These are phyloP conservation scores for Azolla pinnata DNA, from an alignment of 75 land plant genomes.

Conservation along the genomic window DNA sequence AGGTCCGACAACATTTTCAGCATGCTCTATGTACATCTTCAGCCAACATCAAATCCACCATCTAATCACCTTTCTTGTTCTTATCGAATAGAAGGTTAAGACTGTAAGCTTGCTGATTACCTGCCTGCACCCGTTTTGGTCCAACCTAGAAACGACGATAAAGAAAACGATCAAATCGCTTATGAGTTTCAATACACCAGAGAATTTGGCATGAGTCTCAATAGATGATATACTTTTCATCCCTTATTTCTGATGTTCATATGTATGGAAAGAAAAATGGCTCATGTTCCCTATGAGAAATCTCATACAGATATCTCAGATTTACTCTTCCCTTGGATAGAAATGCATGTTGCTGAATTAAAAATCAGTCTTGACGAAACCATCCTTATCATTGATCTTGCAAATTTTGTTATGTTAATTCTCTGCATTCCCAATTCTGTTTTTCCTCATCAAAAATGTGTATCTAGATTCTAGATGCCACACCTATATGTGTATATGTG, in stretches of 20 bases:
- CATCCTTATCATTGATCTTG: no score
- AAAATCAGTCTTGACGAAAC: not conserved
- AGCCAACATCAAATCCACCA: no score
- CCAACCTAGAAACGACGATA: constrained; percentile 12
- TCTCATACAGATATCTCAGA: not conserved
- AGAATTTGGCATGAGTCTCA: not conserved
- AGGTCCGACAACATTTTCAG: no score
- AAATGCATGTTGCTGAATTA: not conserved
- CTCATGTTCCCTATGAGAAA: not conserved
- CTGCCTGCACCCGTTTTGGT: constrained; percentile 13
- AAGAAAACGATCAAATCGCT: no score
- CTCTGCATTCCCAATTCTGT: no score
- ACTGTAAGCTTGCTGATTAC: constrained; percentile 15
- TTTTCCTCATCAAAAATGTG: no score
- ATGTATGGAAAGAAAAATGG: not conserved
- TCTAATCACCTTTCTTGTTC: not conserved
- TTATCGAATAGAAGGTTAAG: constrained; percentile 8
- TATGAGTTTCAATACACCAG: no score
- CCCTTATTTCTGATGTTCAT: not conserved
- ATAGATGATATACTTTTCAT: not conserved
- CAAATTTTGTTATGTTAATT: no score
- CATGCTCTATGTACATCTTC: no score
- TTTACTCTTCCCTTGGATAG: not conserved
- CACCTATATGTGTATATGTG: no score
- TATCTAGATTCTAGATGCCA: no score